phyloP scores from a whole-genome alignment of 805 yeast species.

The Metschnikowia gelsemii region DNA sequence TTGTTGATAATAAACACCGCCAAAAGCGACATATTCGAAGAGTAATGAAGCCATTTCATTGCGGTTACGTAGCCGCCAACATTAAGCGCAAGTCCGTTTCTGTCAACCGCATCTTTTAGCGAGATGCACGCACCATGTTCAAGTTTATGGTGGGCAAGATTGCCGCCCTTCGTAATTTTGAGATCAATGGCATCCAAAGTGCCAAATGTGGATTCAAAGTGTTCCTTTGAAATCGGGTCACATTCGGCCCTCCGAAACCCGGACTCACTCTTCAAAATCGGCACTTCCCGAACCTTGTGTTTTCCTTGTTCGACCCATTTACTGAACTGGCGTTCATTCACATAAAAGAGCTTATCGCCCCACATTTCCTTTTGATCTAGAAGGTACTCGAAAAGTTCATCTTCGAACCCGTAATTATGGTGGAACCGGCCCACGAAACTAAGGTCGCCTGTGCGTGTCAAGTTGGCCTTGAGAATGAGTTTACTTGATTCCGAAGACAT shows the following conservation, averaged over 20 bases:
- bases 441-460: conserved; percentile 20
- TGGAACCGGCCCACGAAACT: conserved; percentile 30
- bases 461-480: conserved; percentile 16
- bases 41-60: conserved; percentile 48
- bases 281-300: conserved; percentile 16
- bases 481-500: conserved; percentile 15
- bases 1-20: conserved; percentile 51
- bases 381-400: conserved; percentile 40
- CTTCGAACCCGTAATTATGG: conserved; percentile 50
- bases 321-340: conserved; percentile 33
- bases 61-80: conserved; percentile 54
- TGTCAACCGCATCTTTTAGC: conserved; percentile 20
- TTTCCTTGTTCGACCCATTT: conserved; percentile 17
- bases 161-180: conserved; percentile 19
- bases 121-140: conserved; percentile 5
- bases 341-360: conserved; percentile 47
- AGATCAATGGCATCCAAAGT: conserved; percentile 13
- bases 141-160: conserved; percentile 4
- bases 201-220: conserved; percentile 26
- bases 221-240: conserved; percentile 15
- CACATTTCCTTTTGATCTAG: conserved; percentile 49
- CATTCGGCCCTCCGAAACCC: conserved; percentile 16
- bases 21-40: conserved; percentile 33
- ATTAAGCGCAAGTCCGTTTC: conserved; percentile 44
- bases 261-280: neutral